These are phyloP conservation scores for Entonaema liquescens DNA, from an alignment of 495 filamentous ascomycete genomes.

Conservation along the genomic window DNA sequence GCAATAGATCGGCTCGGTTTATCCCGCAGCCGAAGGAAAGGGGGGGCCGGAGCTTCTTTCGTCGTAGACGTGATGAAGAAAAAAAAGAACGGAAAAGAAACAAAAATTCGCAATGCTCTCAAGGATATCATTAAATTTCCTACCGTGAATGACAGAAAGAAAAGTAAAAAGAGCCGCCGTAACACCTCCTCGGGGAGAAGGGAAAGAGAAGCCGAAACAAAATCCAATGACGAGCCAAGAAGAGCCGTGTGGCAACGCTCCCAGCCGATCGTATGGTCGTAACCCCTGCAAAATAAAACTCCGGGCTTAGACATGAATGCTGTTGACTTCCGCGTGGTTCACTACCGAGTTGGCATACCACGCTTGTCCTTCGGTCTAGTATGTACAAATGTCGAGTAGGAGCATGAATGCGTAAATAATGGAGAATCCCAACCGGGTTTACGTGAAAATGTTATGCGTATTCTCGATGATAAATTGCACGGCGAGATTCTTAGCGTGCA, in stretches of 20 bases:
- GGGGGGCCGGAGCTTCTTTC: background rate
- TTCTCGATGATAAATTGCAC: slow-evolving; percentile 92
- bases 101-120: slow-evolving; percentile 38
- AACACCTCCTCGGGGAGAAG: slow-evolving; percentile 38
- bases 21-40: background rate
- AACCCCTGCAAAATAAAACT: slow-evolving; percentile 26
- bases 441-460: slow-evolving; percentile 76
- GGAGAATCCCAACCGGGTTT: slow-evolving; percentile 10
- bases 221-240: slow-evolving; percentile 33
- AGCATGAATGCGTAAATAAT: slow-evolving; percentile 2
- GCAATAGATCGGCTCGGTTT: background rate
- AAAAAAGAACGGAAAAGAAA: slow-evolving; percentile 13
- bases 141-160: slow-evolving; percentile 41
- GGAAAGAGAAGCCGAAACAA: slow-evolving; percentile 31
- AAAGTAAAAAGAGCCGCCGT: slow-evolving; percentile 41
- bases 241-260: slow-evolving; percentile 1
- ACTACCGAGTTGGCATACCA: background rate
- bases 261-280: slow-evolving; percentile 26
- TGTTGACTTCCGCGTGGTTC: slow-evolving; percentile 19
- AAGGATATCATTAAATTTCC: slow-evolving; percentile 50
- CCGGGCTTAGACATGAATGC: slow-evolving; percentile 20
- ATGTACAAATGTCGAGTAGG: slow-evolving; percentile 38
- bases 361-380: slow-evolving; percentile 12
- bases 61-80: background rate
- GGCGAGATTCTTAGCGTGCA: slow-evolving; percentile 87